Conservation (phyloP, 2,329 filamentous ascomycete genomes). For the Sporothrix phasma region DNA sequence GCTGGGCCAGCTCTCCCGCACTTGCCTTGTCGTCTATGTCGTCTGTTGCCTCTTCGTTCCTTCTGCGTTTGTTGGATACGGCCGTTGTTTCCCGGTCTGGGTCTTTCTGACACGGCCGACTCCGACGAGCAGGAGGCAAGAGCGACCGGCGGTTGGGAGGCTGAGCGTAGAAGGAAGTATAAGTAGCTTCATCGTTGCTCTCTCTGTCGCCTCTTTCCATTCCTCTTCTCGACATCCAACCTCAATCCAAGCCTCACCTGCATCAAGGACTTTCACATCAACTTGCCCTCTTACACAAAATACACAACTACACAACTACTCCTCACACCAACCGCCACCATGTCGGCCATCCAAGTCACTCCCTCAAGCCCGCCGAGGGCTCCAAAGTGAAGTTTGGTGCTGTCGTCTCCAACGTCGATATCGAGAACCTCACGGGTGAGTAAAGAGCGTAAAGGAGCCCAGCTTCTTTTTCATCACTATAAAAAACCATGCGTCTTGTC, state of each 20-base stretch:
- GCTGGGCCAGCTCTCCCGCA: neutral
- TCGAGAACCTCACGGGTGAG: constrained; percentile 54
- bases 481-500: constrained; percentile 7
- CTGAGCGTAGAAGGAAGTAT: neutral
- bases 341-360: constrained; percentile 18
- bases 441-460: neutral
- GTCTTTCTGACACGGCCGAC: constrained; percentile 8
- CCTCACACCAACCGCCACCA: constrained; percentile 8
- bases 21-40: neutral
- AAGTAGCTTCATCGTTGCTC: neutral
- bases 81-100: neutral
- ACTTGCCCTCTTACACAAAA: neutral
- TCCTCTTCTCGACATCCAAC: neutral
- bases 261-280: neutral
- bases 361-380: constrained; percentile 15
- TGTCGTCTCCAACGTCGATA: constrained; percentile 44
- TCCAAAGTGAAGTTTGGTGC: constrained; percentile 48
- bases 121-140: constrained; percentile 5
- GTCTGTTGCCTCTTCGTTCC: too few relatives aligned
- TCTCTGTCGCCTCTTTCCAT: neutral
- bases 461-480: neutral
- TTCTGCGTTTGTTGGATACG: neutral
- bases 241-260: neutral
- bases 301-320: neutral
- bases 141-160: neutral